Conservation (phyloP, 2,329 filamentous ascomycete genomes). For the Paracoccidioides lutzii region DNA sequence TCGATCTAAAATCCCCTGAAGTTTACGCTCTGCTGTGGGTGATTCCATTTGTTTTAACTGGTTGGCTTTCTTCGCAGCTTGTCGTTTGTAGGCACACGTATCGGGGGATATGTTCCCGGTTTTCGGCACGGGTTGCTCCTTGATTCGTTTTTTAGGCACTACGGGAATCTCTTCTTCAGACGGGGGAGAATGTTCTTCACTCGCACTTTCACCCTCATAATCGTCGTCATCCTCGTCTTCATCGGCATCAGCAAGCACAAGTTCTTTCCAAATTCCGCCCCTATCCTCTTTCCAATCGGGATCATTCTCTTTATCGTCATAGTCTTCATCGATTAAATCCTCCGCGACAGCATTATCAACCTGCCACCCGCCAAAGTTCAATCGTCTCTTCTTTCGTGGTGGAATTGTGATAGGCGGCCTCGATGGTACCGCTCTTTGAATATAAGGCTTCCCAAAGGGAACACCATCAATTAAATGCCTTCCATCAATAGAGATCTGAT, state of each 20-base stretch:
- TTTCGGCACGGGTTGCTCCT: conserved; percentile 6
- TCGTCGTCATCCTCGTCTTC: conserved; percentile 20
- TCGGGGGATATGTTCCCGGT: conserved; percentile 7
- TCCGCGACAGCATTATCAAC: conserved; percentile 17
- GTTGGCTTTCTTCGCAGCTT: background rate
- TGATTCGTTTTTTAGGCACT: background rate
- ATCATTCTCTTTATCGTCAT: conserved; percentile 20
- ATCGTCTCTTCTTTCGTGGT: conserved; percentile 60
- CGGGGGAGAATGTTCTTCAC: conserved; percentile 32
- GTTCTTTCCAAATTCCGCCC: conserved; percentile 13
- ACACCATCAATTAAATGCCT: conserved; percentile 75
- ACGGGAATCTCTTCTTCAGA: conserved; percentile 28
- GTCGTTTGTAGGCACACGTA: conserved; percentile 2
- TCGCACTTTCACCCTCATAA: conserved; percentile 25
- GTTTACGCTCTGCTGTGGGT: background rate
- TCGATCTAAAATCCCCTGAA: background rate
- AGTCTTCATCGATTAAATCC: conserved; percentile 12
- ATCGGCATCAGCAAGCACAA: conserved; percentile 14
- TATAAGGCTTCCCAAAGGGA: conserved; percentile 62
- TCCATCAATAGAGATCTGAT: conserved; percentile 69
- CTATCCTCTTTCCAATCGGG: conserved; percentile 10
- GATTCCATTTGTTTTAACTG: background rate
- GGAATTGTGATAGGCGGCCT: conserved; percentile 60
- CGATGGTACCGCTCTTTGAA: conserved; percentile 43
- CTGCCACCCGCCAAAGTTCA: conserved; percentile 19